These are phyloP conservation scores for Agaricus blazei DNA, from an alignment of 768 basidiomycete species.

Conservation along the genomic window DNA sequence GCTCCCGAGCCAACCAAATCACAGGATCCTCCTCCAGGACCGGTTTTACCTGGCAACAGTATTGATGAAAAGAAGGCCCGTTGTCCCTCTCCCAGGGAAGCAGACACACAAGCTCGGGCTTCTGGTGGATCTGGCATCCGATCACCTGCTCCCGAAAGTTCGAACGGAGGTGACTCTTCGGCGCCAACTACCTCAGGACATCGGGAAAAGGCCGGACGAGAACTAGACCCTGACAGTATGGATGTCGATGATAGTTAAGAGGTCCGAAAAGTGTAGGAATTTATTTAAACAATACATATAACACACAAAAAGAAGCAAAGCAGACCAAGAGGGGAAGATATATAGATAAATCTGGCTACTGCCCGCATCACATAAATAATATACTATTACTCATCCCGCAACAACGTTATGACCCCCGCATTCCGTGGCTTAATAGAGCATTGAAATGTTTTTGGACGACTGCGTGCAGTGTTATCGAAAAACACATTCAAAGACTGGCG, in stretches of 20 bases:
- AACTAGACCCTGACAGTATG: slow-evolving; percentile 5
- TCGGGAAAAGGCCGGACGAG: neutral
- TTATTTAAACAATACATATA: neutral
- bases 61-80: neutral
- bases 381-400: slow-evolving; percentile 34
- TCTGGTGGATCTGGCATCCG: neutral
- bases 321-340: neutral
- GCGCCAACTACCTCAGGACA: neutral
- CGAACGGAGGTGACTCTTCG: neutral
- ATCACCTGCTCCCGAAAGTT: neutral
- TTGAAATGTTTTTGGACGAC: slow-evolving; percentile 60
- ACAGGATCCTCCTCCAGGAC: neutral
- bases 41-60: neutral
- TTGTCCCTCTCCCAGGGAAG: neutral
- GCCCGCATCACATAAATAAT: neutral
- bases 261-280: neutral
- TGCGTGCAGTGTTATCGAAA: slow-evolving; percentile 14
- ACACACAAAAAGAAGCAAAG: neutral
- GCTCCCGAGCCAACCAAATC: neutral
- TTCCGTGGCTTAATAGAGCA: slow-evolving; percentile 60
- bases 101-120: neutral
- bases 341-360: neutral
- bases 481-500: neutral
- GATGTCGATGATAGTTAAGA: slow-evolving; percentile 1
- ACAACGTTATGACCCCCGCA: slow-evolving; percentile 47